Base-by-base conservation (phyloP, 371 early-diverging fungal genomes). In the Capillidium rhysosporum region DNA sequence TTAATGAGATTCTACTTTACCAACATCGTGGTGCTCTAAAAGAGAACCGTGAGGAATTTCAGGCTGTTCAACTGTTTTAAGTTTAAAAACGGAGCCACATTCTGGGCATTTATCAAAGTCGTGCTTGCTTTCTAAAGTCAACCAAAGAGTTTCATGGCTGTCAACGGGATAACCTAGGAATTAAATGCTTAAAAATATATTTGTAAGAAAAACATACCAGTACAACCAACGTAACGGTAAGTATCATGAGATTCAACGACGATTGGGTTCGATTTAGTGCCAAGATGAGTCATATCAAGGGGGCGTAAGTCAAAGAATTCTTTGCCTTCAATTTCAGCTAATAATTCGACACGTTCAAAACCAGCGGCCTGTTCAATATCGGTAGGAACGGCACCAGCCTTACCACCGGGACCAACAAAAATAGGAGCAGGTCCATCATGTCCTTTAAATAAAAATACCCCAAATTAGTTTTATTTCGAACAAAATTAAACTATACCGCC, bases 21-120 rank as follows among this genome's bases (percentile, higher is more conserved):
- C 25, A 46, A 20, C 46, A n/a, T 14, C 31, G 23, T 28, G 10
- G 26, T 49, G 31, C 24, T 49, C 49, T 3, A 49, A 23, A 18
- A 49, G 49, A 21, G 49, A 12, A 49, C 49, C 49, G 7, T 49
- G 31, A 18, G 49, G 49, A 31, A 49, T 31, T n/a, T 49, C 49
- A 8, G 49, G 49, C 4, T 14, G n/a, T 9, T 49, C 72, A 46
- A 69, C 64, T 55, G 66, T 69, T 58, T 71, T 66, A 63, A 81
- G 69, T 64, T 78, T 78, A 71, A 62, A 88, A 52, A 77, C 81
- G 64, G 73, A 79, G 65, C 93, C 97, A 69, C 97, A 96, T 75
- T 92, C 87, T 39, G 89, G 89, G 82, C 97, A 96, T 60, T 93
- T 86, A 66, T 92, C 89, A 59, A 84, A 69, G 53, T 79, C 81